Conservation (phyloP, 345 rosid genomes). For the Schrenkiella parvula region DNA sequence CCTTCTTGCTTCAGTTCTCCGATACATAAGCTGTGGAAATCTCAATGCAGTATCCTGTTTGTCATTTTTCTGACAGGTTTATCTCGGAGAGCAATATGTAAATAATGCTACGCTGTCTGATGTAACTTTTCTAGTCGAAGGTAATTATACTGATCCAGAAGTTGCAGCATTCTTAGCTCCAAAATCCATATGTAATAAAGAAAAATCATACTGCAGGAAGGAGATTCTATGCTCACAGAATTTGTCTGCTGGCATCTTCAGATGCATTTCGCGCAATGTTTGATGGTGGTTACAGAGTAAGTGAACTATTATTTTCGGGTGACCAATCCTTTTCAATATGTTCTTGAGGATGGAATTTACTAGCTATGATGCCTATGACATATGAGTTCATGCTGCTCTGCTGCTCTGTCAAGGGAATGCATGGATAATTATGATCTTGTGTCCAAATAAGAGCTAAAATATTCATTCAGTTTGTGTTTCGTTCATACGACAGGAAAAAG, state of each 20-base stretch:
- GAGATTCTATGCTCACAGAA: constrained; percentile 92
- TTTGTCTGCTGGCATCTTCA: constrained; percentile 97
- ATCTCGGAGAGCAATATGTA: constrained; percentile 92
- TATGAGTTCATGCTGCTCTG: background rate
- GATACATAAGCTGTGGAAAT: background rate
- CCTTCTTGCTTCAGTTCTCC: constrained; percentile 10
- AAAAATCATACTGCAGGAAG: constrained; percentile 55
- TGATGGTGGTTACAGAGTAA: constrained; percentile 98
- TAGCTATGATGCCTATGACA: constrained; percentile 2
- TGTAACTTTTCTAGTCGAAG: constrained; percentile 96
- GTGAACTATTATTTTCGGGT: constrained; percentile 13
- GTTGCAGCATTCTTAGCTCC: constrained; percentile 8
- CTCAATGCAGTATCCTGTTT: background rate
- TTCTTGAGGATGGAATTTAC: background rate
- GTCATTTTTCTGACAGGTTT: constrained; percentile 52
- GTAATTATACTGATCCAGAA: constrained; percentile 37
- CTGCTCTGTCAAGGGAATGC: background rate
- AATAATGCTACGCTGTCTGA: constrained; percentile 89
- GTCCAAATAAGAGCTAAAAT: background rate
- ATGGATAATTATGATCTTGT: background rate
- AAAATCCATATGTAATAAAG: constrained; percentile 10
- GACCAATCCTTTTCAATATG: constrained; percentile 4
- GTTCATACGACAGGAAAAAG: constrained; percentile 64
- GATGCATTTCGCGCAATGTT: constrained; percentile 99
- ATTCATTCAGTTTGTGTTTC: background rate